A percentile compares a stretch with the other conserved stretches of the same genome.
phyloP scores from a whole-genome alignment of 2,329 filamentous ascomycete species.

The Colletotrichum euphorbiae region DNA sequence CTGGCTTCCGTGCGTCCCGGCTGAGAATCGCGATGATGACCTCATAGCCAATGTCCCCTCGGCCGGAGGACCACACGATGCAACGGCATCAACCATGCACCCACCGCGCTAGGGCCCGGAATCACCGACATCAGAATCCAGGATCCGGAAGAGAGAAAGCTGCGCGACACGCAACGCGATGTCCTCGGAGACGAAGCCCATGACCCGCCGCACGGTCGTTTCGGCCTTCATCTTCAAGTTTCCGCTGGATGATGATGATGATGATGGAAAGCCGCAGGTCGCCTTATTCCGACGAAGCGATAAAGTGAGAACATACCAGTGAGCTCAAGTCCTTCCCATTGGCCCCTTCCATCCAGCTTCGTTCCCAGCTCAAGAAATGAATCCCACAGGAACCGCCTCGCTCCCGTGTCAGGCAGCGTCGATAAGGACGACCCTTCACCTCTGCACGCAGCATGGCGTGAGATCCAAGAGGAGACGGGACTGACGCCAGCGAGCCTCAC shows the following conservation, averaged over 20 bases:
- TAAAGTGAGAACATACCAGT: conserved; percentile 71
- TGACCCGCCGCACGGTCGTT: conserved; percentile 54
- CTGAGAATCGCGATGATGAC: conserved; percentile 10
- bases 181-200: conserved; percentile 7
- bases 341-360: not conserved
- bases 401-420: conserved; percentile 72
- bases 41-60: conserved; percentile 1
- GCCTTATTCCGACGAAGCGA: conserved; percentile 72
- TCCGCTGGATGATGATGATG: conserved; percentile 43
- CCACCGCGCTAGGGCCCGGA: not conserved
- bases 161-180: not conserved
- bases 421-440: conserved; percentile 64
- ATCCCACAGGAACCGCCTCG: conserved; percentile 62
- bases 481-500: conserved; percentile 60
- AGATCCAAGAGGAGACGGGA: conserved; percentile 71
- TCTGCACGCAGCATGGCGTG: conserved; percentile 69
- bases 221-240: conserved; percentile 64
- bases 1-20: not conserved
- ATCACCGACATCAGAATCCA: not conserved
- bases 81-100: conserved; percentile 9
- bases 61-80: conserved; percentile 6
- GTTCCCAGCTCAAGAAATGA: not conserved
- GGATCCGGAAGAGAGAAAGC: not conserved
- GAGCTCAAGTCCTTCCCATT: conserved; percentile 42
- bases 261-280: conserved; percentile 56